phyloP scores from a whole-genome alignment of 148 eudicot species.

The Spergularia bocconei region DNA sequence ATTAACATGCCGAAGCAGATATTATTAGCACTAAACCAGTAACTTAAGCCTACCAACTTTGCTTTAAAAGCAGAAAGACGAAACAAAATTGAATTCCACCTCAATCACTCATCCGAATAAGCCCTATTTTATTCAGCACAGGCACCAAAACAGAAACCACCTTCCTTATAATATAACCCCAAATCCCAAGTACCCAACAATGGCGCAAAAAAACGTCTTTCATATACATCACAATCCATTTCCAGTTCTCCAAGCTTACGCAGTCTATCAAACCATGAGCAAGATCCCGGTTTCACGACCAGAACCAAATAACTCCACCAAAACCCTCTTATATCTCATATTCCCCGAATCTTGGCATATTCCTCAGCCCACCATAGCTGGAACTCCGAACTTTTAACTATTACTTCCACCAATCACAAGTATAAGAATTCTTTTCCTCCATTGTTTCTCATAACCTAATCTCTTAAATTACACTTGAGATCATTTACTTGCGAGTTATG shows the following conservation, averaged over 20 bases:
- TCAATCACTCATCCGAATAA: not conserved
- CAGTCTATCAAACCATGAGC: not conserved
- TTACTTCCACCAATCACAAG: not conserved
- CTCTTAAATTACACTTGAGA: too few relatives aligned
- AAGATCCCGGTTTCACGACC: not conserved
- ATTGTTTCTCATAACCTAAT: not conserved
- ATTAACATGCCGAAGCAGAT: not conserved
- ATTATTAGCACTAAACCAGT: not conserved
- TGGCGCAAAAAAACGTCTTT: not conserved
- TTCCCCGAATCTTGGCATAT: conserved; percentile 10
- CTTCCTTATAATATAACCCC: not conserved
- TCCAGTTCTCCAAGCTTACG: not conserved
- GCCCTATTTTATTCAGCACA: conserved; percentile 11
- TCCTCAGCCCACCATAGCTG: conserved; percentile 2
- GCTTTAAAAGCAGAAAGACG: not conserved
- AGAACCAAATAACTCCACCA: conserved; percentile 8
- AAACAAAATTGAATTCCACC: not conserved
- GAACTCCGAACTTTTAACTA: not conserved
- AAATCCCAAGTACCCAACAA: not conserved
- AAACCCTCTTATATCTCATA: not conserved
- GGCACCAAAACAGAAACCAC: not conserved
- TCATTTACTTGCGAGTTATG: not conserved
- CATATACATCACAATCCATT: conserved; percentile 1
- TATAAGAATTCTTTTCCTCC: not conserved
- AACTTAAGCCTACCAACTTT: conserved; percentile 7